phyloP scores from a whole-genome alignment of 2,329 filamentous ascomycete species.

The Cladosporium velox region DNA sequence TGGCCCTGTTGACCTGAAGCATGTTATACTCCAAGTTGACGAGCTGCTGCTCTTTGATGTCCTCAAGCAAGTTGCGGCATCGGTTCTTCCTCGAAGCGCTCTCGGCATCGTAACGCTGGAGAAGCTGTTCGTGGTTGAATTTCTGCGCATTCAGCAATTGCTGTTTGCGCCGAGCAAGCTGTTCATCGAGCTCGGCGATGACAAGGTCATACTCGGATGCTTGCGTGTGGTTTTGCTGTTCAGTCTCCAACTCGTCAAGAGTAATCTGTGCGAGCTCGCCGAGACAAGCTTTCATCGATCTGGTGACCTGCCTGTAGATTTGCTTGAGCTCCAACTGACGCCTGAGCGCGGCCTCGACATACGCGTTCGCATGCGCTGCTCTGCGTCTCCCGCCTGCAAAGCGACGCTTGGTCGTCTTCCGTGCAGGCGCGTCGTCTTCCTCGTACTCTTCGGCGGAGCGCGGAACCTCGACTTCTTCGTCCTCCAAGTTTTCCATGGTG shows the following conservation, averaged over 20 bases:
- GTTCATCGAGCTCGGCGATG: slow-evolving; percentile 54
- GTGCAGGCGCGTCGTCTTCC: slow-evolving; percentile 26
- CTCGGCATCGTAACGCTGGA: slow-evolving; percentile 40
- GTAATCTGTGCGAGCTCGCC: slow-evolving; percentile 65
- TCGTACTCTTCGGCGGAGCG: slow-evolving; percentile 12
- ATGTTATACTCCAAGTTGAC: slow-evolving; percentile 36
- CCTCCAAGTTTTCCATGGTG: slow-evolving; percentile 21
- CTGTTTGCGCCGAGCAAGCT: slow-evolving; percentile 44
- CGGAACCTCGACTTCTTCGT: slow-evolving; percentile 19
- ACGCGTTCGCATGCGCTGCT: slow-evolving; percentile 49
- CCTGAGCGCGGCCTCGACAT: slow-evolving; percentile 50
- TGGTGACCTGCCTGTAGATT: slow-evolving; percentile 63
- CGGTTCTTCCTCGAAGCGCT: slow-evolving; percentile 39
- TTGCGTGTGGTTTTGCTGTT: slow-evolving; percentile 56
- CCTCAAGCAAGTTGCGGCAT: slow-evolving; percentile 38
- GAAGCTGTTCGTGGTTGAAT: slow-evolving; percentile 41
- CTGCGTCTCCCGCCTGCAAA: slow-evolving; percentile 43
- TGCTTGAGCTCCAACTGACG: slow-evolving; percentile 68
- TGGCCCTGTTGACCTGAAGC: slow-evolving; percentile 31
- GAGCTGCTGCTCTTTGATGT: slow-evolving; percentile 33
- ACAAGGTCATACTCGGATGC: slow-evolving; percentile 57
- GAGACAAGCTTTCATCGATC: slow-evolving; percentile 64
- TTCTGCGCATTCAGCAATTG: slow-evolving; percentile 42
- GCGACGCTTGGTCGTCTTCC: slow-evolving; percentile 21
- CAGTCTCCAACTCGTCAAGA: slow-evolving; percentile 58